Conservation (phyloP, 2,329 filamentous ascomycete genomes). For the Leptographium procerum region DNA sequence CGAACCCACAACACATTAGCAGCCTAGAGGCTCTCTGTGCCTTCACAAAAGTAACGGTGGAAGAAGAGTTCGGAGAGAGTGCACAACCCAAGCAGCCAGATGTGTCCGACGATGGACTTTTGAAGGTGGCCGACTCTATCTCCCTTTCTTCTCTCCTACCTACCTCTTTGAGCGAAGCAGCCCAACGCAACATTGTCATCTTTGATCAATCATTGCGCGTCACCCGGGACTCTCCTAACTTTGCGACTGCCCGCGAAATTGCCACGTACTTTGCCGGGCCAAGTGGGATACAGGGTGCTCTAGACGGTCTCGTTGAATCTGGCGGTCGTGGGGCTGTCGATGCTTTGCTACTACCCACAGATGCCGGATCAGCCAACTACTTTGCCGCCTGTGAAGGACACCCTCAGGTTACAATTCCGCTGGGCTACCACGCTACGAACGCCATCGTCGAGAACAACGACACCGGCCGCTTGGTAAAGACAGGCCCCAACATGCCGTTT, state of each 20-base stretch:
- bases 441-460: constrained; percentile 32
- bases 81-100: constrained; percentile 46
- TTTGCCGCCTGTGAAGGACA: constrained; percentile 46
- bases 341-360: constrained; percentile 48
- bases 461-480: constrained; percentile 34
- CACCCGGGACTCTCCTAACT: constrained; percentile 23
- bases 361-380: constrained; percentile 39
- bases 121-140: constrained; percentile 23
- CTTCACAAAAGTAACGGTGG: constrained; percentile 41
- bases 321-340: constrained; percentile 42
- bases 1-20: constrained; percentile 45
- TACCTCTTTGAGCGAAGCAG: neutral
- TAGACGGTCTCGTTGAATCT: constrained; percentile 3
- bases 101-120: constrained; percentile 9
- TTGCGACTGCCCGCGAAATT: neutral
- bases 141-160: neutral
- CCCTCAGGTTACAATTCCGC: constrained; percentile 51
- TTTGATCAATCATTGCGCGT: neutral
- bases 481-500: constrained; percentile 37
- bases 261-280: constrained; percentile 33
- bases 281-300: constrained; percentile 44
- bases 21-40: constrained; percentile 37
- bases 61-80: constrained; percentile 50
- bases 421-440: constrained; percentile 44
- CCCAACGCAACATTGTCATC: constrained; percentile 6